phyloP scores from a whole-genome alignment of 768 basidiomycete species.

The Lentinus tigrinus region DNA sequence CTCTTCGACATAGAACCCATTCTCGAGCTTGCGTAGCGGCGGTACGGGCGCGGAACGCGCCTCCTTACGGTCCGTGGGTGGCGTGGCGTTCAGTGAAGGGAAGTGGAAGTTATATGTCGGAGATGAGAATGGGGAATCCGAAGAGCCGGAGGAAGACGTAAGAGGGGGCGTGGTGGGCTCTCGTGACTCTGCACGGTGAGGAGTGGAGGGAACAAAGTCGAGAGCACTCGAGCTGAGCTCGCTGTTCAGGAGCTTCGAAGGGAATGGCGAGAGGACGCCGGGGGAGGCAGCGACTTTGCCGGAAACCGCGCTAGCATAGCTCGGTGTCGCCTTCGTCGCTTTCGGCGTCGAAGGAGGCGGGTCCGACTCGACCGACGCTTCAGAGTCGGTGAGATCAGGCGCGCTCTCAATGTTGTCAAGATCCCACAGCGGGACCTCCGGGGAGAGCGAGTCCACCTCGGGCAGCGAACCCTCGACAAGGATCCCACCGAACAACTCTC shows the following conservation, averaged over 20 bases:
- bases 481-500: conserved; percentile 37
- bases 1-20: conserved; percentile 47
- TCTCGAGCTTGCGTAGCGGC: conserved; percentile 48
- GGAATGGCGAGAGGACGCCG: conserved; percentile 21
- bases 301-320: conserved; percentile 36
- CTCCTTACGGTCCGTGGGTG: conserved; percentile 27
- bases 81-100: conserved; percentile 41
- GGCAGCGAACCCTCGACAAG: conserved; percentile 13
- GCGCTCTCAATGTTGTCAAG: conserved; percentile 15
- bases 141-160: conserved; percentile 14
- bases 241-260: conserved; percentile 28
- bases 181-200: neutral
- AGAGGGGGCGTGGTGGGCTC: conserved; percentile 16
- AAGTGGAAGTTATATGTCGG: conserved; percentile 43
- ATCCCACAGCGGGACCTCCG: conserved; percentile 23
- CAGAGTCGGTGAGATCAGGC: conserved; percentile 39
- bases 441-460: conserved; percentile 15
- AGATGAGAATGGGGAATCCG: conserved; percentile 21
- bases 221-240: conserved; percentile 15
- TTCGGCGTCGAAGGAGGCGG: conserved; percentile 54
- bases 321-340: conserved; percentile 28
- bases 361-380: conserved; percentile 40
- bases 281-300: conserved; percentile 21
- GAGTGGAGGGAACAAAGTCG: conserved; percentile 24
- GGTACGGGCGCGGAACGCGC: conserved; percentile 34